Percentiles rank a stretch among this genome's conserved stretches.
phyloP scores from a whole-genome alignment of 2,329 filamentous ascomycete species.

The Pseudonectria foliicola region DNA sequence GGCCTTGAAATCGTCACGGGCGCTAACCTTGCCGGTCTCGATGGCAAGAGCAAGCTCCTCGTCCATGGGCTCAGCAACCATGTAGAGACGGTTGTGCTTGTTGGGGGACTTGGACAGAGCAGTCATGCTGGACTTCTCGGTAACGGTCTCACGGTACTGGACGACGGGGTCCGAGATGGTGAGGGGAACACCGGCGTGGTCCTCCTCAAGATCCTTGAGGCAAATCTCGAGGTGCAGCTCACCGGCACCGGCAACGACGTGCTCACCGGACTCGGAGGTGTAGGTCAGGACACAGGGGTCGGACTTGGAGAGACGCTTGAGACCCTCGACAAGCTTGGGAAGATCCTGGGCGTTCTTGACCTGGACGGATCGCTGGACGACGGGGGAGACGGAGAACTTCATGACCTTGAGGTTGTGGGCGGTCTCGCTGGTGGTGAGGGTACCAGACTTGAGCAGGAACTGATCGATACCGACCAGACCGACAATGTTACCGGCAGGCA shows the following conservation, averaged over 20 bases:
- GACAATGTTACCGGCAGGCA: constrained; percentile 99
- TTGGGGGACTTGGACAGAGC: constrained; percentile 99
- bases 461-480: constrained; percentile 99
- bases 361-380: constrained; percentile 97
- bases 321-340: constrained; percentile 99
- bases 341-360: constrained; percentile 99
- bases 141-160: constrained; percentile 95
- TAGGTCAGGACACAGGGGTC: constrained; percentile 94
- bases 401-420: constrained; percentile 99
- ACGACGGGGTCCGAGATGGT: constrained; percentile 98
- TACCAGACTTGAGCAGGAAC: constrained; percentile 99
- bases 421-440: constrained; percentile 91
- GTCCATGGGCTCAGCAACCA: constrained; percentile 80
- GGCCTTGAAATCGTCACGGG: constrained; percentile 98
- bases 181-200: constrained; percentile 97
- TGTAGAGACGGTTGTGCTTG: constrained; percentile 99
- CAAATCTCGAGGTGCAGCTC: constrained; percentile 99
- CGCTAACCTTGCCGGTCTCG: constrained; percentile 82
- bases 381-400: constrained; percentile 99
- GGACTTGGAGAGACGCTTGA: constrained; percentile 99
- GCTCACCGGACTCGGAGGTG: constrained; percentile 91
- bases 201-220: constrained; percentile 99
- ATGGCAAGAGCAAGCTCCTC: constrained; percentile 91
- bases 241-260: constrained; percentile 98
- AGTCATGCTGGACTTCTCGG: constrained; percentile 78